Conservation (phyloP, 73 alveolate species). For the Diophrys sp. region DNA sequence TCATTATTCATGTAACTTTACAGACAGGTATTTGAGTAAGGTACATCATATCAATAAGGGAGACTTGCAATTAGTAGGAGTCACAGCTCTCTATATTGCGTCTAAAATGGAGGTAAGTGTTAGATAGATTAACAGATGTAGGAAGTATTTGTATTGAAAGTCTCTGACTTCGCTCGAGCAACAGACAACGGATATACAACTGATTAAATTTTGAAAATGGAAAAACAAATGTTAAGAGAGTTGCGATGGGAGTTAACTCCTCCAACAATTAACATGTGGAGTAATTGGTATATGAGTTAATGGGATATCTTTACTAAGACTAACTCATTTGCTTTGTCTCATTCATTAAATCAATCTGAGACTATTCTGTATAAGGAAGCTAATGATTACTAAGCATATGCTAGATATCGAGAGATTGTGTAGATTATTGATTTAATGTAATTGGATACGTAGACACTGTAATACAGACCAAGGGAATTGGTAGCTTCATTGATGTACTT, state of each 20-base stretch:
- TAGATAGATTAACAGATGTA: no score
- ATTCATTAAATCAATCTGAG: no score
- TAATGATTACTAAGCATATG: no score
- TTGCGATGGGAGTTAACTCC: constrained; percentile 16
- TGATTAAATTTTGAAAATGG: constrained; percentile 27
- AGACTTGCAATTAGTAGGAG: constrained; percentile 58
- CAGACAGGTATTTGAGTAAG: constrained; percentile 27
- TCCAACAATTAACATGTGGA: constrained; percentile 15
- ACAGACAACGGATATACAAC: constrained; percentile 68
- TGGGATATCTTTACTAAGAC: no score
- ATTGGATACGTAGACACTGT: no score
- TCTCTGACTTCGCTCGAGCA: constrained; percentile 57
- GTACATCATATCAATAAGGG: neutral
- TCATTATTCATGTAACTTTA: no score
- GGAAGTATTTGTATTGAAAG: constrained; percentile 69
- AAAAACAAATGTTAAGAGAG: constrained; percentile 9
- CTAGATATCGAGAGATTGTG: no score
- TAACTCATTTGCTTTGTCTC: no score
- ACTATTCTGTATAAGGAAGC: no score
- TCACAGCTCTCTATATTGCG: constrained; percentile 53
- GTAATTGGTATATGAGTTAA: constrained; percentile 17
- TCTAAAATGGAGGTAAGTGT: constrained; percentile 61
- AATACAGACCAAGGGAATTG: no score
- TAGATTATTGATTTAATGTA: no score
- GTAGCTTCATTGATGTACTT: no score